phyloP scores from a whole-genome alignment of 2,329 filamentous ascomycete genomes.

The Saccharata proteae region DNA sequence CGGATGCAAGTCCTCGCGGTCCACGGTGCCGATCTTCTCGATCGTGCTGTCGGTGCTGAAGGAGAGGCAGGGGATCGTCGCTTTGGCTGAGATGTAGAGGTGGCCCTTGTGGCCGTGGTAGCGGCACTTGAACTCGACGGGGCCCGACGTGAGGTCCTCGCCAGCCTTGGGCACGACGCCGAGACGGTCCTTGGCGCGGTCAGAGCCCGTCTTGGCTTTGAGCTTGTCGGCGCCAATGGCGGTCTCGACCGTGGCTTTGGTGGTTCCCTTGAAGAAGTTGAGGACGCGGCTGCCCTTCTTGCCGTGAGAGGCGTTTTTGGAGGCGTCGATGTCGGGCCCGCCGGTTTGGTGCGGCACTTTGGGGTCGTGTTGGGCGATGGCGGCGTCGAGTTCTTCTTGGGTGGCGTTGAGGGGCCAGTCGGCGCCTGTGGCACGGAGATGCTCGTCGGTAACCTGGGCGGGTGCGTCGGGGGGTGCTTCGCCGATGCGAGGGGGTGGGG shows the following conservation, averaged over 20 bases:
- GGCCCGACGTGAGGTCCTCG: slow-evolving; percentile 44
- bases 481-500: slow-evolving; percentile 40
- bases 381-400: slow-evolving; percentile 52
- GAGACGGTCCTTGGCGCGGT: slow-evolving; percentile 56
- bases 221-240: slow-evolving; percentile 59
- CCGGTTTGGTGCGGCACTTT: slow-evolving; percentile 36
- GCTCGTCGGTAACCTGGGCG: slow-evolving; percentile 35
- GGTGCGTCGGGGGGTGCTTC: slow-evolving; percentile 37
- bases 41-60: slow-evolving; percentile 46
- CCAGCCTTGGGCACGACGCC: slow-evolving; percentile 51
- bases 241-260: slow-evolving; percentile 61
- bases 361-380: slow-evolving; percentile 37
- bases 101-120: slow-evolving; percentile 61
- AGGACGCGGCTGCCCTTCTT: slow-evolving; percentile 42
- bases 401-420: slow-evolving; percentile 49
- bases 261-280: slow-evolving; percentile 54
- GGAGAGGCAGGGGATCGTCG: slow-evolving; percentile 55
- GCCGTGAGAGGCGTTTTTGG: slow-evolving; percentile 30
- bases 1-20: slow-evolving; percentile 42
- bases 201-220: slow-evolving; percentile 50
- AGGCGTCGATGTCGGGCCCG: slow-evolving; percentile 39
- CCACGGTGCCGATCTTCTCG: slow-evolving; percentile 32
- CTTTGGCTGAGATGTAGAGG: slow-evolving; percentile 55
- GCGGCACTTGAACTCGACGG: slow-evolving; percentile 63
- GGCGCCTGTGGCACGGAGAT: slow-evolving; percentile 40